phyloP scores from a whole-genome alignment of 2,329 filamentous ascomycete species.

The Colletotrichum camelliae region DNA sequence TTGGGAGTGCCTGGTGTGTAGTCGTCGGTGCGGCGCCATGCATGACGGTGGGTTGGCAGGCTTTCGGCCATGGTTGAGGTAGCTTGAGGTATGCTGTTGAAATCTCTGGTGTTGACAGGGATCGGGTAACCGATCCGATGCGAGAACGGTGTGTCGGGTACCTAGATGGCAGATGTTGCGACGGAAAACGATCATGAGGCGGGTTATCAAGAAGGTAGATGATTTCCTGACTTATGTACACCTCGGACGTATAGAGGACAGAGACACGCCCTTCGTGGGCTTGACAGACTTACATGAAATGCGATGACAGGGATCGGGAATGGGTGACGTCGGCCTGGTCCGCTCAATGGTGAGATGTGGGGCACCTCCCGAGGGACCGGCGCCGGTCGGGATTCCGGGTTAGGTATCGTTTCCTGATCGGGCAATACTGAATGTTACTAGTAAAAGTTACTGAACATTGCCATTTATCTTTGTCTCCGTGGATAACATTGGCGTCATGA shows the following conservation, averaged over 20 bases:
- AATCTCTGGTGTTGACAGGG: neutral
- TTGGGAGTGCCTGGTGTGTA: slow-evolving; percentile 34
- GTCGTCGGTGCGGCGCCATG: slow-evolving; percentile 33
- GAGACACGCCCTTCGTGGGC: neutral
- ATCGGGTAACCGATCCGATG: neutral
- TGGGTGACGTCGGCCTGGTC: neutral
- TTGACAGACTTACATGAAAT: neutral
- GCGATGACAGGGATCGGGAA: neutral
- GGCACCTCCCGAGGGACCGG: neutral
- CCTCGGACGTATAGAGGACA: neutral
- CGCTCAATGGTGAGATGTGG: neutral
- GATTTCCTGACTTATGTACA: neutral
- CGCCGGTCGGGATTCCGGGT: neutral
- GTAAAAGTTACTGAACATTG: neutral
- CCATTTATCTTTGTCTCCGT: neutral
- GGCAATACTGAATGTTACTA: neutral
- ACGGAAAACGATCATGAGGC: neutral
- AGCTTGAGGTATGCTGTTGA: neutral
- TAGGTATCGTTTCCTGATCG: neutral
- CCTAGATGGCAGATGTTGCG: neutral
- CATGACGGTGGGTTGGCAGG: slow-evolving; percentile 19
- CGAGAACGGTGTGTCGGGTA: neutral
- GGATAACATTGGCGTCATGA: neutral
- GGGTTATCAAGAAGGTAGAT: neutral
- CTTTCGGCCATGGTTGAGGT: neutral